These are phyloP conservation scores for Arthrinium puccinioides DNA, from an alignment of 2,329 filamentous ascomycete species.

Conservation along the genomic window DNA sequence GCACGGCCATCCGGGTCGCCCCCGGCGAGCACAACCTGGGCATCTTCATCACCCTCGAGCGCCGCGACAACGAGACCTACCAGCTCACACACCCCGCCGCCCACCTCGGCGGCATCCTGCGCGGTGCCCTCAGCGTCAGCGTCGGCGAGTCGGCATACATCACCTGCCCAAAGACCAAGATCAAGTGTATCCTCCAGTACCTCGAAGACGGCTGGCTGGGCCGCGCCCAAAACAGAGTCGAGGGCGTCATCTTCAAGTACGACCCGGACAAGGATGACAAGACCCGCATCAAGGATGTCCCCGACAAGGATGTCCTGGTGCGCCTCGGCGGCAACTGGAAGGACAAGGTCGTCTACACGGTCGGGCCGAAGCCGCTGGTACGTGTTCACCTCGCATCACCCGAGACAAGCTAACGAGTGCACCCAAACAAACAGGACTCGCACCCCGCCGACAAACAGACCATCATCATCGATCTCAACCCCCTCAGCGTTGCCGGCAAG, in stretches of 20 bases:
- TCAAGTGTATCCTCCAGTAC: slow-evolving; percentile 91
- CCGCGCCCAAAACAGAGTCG: slow-evolving; percentile 82
- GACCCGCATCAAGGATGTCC: slow-evolving; percentile 74
- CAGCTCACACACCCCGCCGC: slow-evolving; percentile 93
- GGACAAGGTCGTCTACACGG: slow-evolving; percentile 54
- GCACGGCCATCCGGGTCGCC: slow-evolving; percentile 84
- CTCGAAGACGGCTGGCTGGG: slow-evolving; percentile 93
- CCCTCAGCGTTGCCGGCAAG: slow-evolving; percentile 74
- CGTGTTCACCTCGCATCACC: slow-evolving; percentile 24
- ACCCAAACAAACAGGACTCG: too few relatives aligned
- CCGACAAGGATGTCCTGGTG: slow-evolving; percentile 75
- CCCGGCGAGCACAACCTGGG: slow-evolving; percentile 91
- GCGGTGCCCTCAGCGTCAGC: slow-evolving; percentile 81
- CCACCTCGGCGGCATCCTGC: slow-evolving; percentile 78
- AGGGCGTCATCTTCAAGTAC: slow-evolving; percentile 86
- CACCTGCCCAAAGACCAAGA: slow-evolving; percentile 79
- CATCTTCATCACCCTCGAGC: slow-evolving; percentile 85
- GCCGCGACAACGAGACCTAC: slow-evolving; percentile 80
- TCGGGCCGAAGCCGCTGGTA: slow-evolving; percentile 56
- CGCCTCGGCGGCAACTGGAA: slow-evolving; percentile 84
- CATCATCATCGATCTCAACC: slow-evolving; percentile 81
- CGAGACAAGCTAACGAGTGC: too few relatives aligned
- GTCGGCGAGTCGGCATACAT: slow-evolving; percentile 87
- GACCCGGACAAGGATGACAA: slow-evolving; percentile 80
- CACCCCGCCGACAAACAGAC: slow-evolving; percentile 53